Evolutionary conservation across 768 basidiomycete species (phyloP).

Genomic region (Boletus huronensis): DNA sequence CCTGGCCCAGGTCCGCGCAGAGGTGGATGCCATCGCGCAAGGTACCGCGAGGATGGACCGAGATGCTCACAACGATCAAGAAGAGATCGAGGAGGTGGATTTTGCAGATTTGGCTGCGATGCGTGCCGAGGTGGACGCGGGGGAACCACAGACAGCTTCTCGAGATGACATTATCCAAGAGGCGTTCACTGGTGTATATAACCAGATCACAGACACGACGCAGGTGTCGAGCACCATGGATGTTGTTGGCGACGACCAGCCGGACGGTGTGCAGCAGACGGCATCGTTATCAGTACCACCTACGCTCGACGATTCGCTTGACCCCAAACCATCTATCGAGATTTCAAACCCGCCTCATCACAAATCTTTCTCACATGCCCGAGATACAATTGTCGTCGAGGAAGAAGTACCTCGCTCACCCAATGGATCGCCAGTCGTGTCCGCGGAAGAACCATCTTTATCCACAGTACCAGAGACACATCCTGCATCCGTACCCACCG

Average conservation of each 20-base stretch:
- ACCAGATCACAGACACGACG: constrained; percentile 2
- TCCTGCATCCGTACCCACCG: background rate
- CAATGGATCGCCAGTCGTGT: background rate
- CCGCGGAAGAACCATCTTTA: background rate
- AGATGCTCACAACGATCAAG: constrained; percentile 30
- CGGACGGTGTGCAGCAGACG: background rate
- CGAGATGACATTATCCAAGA: constrained; percentile 31
- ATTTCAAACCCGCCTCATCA: constrained; percentile 1
- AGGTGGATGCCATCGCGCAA: constrained; percentile 34
- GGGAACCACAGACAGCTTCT: background rate
- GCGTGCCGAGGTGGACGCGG: constrained; percentile 18
- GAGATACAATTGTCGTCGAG: background rate
- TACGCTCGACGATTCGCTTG: constrained; percentile 1
- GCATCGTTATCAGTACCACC: background rate
- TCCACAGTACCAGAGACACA: background rate
- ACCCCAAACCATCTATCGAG: constrained; percentile 8
- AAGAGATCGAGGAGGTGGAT: constrained; percentile 47
- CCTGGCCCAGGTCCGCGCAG: constrained; percentile 43
- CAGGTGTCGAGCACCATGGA: background rate
- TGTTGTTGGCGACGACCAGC: constrained; percentile 1
- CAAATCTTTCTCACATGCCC: background rate
- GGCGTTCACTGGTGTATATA: constrained; percentile 38
- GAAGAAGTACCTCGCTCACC: background rate
- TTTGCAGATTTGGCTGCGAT: constrained; percentile 42
- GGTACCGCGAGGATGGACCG: background rate